A percentile compares a stretch with the other conserved stretches of the same genome.
phyloP scores from a whole-genome alignment of 2,329 filamentous ascomycete genomes.

The Alternaria longipes region DNA sequence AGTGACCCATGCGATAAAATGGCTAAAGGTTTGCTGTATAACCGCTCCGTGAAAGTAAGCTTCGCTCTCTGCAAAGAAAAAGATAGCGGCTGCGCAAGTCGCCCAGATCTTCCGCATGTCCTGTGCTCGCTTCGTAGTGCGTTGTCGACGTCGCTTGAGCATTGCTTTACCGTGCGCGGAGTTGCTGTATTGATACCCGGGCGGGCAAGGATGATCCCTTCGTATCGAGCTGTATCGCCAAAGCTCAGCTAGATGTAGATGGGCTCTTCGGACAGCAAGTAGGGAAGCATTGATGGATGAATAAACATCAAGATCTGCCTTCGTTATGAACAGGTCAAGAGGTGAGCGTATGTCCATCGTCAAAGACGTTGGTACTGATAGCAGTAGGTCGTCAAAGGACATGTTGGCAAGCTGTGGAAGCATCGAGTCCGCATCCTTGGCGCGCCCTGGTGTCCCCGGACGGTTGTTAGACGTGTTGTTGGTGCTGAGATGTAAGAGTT shows the following conservation, averaged over 20 bases:
- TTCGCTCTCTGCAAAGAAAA: conserved; percentile 87
- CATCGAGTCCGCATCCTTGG: conserved; percentile 42
- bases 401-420: conserved; percentile 53
- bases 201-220: conserved; percentile 77
- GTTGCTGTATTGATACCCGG: conserved; percentile 69
- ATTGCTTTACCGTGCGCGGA: conserved; percentile 68
- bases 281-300: conserved; percentile 88
- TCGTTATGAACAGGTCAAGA: conserved; percentile 84
- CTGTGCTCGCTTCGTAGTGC: conserved; percentile 69
- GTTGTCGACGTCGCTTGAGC: conserved; percentile 69
- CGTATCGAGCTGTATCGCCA: conserved; percentile 87
- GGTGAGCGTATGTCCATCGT: conserved; percentile 78
- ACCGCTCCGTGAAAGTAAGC: conserved; percentile 91
- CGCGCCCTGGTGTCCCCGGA: conserved; percentile 53
- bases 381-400: conserved; percentile 81
- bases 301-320: conserved; percentile 79
- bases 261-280: conserved; percentile 82
- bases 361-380: conserved; percentile 78
- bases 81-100: conserved; percentile 84
- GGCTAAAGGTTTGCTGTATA: conserved; percentile 80
- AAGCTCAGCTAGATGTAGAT: conserved; percentile 82
- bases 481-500: conserved; percentile 74
- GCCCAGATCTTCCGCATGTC: conserved; percentile 88
- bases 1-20: conserved; percentile 79
- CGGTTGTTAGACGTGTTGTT: conserved; percentile 56